These are phyloP conservation scores for Ceratocystis papillata DNA, from an alignment of 2,329 filamentous ascomycete genomes.

Conservation along the genomic window DNA sequence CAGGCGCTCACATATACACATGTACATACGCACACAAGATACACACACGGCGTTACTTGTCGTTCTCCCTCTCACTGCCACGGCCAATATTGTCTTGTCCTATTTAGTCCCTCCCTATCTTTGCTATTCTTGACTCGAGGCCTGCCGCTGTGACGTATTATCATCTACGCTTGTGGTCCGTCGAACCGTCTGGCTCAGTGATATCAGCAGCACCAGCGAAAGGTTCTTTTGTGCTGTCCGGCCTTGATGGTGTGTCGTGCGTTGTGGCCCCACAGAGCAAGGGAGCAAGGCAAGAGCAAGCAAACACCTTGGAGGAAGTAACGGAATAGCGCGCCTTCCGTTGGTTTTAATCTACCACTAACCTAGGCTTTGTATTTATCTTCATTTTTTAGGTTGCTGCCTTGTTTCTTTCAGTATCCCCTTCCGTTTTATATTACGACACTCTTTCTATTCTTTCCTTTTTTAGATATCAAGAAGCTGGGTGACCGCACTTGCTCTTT, in stretches of 20 bases:
- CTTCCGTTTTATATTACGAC: background rate
- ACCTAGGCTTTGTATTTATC: background rate
- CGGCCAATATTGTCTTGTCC: background rate
- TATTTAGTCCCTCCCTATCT: background rate
- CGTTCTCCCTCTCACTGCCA: background rate
- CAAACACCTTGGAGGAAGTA: background rate
- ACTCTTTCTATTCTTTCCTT: too few relatives aligned
- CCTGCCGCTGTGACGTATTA: conserved; percentile 4
- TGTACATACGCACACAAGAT: background rate
- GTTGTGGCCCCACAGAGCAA: conserved; percentile 9
- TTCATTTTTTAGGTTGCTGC: background rate
- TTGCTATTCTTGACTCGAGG: conserved; percentile 4
- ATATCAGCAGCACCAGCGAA: background rate
- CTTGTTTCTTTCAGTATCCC: background rate
- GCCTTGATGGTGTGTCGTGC: conserved; percentile 10
- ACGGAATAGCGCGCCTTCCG: conserved; percentile 1
- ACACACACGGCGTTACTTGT: conserved; percentile 4
- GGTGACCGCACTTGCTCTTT: too few relatives aligned
- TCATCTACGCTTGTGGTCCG: background rate
- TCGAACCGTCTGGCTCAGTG: too few relatives aligned
- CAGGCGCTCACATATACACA: background rate
- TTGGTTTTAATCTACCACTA: background rate
- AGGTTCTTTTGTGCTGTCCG: background rate
- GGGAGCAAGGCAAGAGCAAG: conserved; percentile 5
- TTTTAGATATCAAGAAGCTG: too few relatives aligned